Conservation (phyloP, 352 stramenopile genomes). For the Lagenidium sp. region DNA sequence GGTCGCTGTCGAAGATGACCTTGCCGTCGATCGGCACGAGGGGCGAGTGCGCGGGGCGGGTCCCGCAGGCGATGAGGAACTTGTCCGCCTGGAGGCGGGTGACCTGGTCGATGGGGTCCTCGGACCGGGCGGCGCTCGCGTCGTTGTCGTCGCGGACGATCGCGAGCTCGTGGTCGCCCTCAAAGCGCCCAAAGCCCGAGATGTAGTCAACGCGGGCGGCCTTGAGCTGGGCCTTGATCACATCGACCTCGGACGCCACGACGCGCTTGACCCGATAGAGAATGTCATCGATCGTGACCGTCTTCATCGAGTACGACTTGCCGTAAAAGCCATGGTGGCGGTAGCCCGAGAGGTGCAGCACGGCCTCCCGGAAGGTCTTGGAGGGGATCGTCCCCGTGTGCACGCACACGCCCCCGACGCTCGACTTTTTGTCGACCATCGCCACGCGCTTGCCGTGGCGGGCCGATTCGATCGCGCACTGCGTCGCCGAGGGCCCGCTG, state of each 20-base stretch:
- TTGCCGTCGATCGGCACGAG: slow-evolving; percentile 81
- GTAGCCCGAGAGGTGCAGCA: slow-evolving; percentile 87
- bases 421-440: slow-evolving; percentile 60
- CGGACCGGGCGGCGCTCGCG: slow-evolving; percentile 6
- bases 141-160: slow-evolving; percentile 31
- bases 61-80: slow-evolving; percentile 82
- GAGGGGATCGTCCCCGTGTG: slow-evolving; percentile 83
- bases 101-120: slow-evolving; percentile 17
- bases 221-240: slow-evolving; percentile 78
- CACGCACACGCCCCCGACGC: slow-evolving; percentile 69
- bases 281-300: slow-evolving; percentile 79
- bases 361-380: slow-evolving; percentile 88
- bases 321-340: slow-evolving; percentile 85
- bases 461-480: slow-evolving; percentile 83
- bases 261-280: slow-evolving; percentile 73
- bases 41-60: slow-evolving; percentile 63
- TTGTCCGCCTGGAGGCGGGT: slow-evolving; percentile 58
- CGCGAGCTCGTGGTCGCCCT: slow-evolving; percentile 70
- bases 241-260: slow-evolving; percentile 65
- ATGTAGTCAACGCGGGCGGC: slow-evolving; percentile 63
- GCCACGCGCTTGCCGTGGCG: slow-evolving; percentile 74
- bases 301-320: slow-evolving; percentile 81
- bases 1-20: slow-evolving; percentile 72
- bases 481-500: slow-evolving; percentile 72
- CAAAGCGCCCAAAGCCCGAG: slow-evolving; percentile 62